phyloP scores from a whole-genome alignment of 1,284 basidiomycete species.

The Ceratobasidium theobromae region DNA sequence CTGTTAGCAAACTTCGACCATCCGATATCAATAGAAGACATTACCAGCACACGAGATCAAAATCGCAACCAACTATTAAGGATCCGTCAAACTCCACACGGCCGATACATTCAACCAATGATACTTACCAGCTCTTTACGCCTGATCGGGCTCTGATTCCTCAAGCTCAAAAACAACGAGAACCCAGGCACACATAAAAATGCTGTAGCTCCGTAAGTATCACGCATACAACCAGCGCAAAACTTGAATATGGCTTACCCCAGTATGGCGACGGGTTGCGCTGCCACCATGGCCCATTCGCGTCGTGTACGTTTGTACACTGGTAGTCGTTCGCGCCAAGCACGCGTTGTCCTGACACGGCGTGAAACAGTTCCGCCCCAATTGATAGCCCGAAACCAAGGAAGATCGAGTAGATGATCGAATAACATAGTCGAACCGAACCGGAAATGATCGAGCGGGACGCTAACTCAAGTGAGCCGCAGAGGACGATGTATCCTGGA shows the following conservation, averaged over 20 bases:
- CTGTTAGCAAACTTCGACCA: no score
- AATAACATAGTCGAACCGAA: conserved; percentile 83
- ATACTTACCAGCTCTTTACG: conserved; percentile 66
- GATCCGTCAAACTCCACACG: not conserved
- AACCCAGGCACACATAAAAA: conserved; percentile 82
- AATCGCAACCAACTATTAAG: conserved; percentile 49
- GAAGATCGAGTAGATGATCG: conserved; percentile 72
- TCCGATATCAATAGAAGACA: no score
- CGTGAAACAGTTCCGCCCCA: conserved; percentile 66
- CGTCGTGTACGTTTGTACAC: conserved; percentile 58
- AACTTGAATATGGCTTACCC: conserved; percentile 48
- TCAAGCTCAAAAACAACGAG: conserved; percentile 70
- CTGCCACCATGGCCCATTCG: conserved; percentile 60
- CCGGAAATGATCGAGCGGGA: conserved; percentile 78
- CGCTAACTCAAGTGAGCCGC: conserved; percentile 78
- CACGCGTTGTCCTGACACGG: conserved; percentile 52
- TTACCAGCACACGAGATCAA: conserved; percentile 35
- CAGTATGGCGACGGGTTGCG: conserved; percentile 56
- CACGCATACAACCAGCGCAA: not conserved
- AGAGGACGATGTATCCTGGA: conserved; percentile 80
- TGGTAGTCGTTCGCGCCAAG: conserved; percentile 59
- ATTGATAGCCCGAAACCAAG: conserved; percentile 83
- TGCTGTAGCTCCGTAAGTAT: conserved; percentile 47
- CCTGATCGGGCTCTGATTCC: conserved; percentile 73
- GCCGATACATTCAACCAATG: conserved; percentile 4